Base-by-base conservation (phyloP, 306 rosid species). In the Cyclanthera cordifolia region DNA sequence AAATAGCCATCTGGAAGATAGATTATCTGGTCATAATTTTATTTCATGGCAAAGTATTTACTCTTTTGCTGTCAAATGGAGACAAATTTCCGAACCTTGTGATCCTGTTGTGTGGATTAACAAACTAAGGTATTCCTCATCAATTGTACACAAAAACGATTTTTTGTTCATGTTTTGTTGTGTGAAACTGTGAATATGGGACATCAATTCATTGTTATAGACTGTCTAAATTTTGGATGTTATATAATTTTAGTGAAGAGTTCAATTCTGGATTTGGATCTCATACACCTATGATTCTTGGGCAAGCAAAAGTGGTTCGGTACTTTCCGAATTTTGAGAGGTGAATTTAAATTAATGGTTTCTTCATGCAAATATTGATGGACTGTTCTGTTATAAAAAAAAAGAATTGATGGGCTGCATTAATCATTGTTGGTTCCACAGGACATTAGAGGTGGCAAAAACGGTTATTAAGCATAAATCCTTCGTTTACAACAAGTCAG, bases 31-130 rank as follows among this genome's bases (percentile, higher is more conserved):
- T 72, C 87, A 80, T 6, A 76, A 77, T 72, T 73, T 74, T 67
- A 78, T 89, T 79, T 82, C 90, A 59, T 93, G 98, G 98, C 83
- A 83, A 68, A 81, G 83, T 70, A 81, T 89, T 78, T 93, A 87
- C 79, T 82, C 95, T 15, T 16, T 86, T 48, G 98, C 96, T 80
- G 94, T 86, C 73, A 87, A 82, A 79, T 87, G 98, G 96, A 81
- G 98, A 70, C 96, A 92, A 78, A 83, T 92, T 82, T 83, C 96
- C 61, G 95, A 89, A 82, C 96, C 96, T 52, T 89, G 93, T 70
- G 98, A 92, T 53, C 96, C 96, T 52, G 91, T 89, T 80, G 85
- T 87, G 73, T 92, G 98, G 96, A 82, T 89, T 80, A 89, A 89
- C 85, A 90, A 87, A 78, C 82, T 89, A 75, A 90, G 98, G 98